phyloP scores from a whole-genome alignment of 371 early-diverging fungal species.

The Mortierella sp. region DNA sequence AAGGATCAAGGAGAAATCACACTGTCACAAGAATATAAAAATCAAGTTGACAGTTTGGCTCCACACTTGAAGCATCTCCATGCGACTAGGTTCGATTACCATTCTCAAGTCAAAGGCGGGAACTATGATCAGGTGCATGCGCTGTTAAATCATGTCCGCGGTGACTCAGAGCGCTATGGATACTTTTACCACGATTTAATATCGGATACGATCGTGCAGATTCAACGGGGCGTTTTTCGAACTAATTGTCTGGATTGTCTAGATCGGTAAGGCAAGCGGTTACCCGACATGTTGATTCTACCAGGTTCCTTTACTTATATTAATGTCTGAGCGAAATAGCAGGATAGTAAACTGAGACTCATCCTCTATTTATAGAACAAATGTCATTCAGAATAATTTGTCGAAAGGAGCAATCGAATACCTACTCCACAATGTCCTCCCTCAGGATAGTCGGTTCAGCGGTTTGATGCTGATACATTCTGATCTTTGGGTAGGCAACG shows the following conservation, averaged over 20 bases:
- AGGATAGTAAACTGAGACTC: neutral
- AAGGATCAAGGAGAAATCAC: conserved; percentile 78
- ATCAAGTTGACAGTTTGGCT: conserved; percentile 61
- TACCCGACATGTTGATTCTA: too few species aligned
- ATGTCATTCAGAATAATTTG: conserved; percentile 68
- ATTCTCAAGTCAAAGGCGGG: conserved; percentile 82
- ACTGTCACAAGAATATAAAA: conserved; percentile 78
- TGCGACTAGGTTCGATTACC: conserved; percentile 88
- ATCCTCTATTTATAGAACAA: conserved; percentile 59
- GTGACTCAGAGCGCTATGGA: conserved; percentile 66
- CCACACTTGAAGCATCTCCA: conserved; percentile 54
- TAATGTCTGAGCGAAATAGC: too few species aligned
- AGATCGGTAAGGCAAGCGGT: conserved; percentile 47
- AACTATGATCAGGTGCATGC: conserved; percentile 80
- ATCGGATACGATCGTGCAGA: conserved; percentile 64
- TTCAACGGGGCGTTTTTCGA: conserved; percentile 87
- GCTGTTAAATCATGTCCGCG: conserved; percentile 65
- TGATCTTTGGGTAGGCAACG: conserved; percentile 96
- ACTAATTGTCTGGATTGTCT: conserved; percentile 98
- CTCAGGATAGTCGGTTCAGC: conserved; percentile 40
- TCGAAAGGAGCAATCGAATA: conserved; percentile 49
- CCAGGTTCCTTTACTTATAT: too few species aligned
- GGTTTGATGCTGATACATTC: conserved; percentile 63
- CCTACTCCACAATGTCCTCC: conserved; percentile 34
- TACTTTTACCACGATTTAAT: conserved; percentile 77